Evolutionary conservation across 352 stramenopile genomes (phyloP).

Genomic region (Phytophthora pini): DNA sequence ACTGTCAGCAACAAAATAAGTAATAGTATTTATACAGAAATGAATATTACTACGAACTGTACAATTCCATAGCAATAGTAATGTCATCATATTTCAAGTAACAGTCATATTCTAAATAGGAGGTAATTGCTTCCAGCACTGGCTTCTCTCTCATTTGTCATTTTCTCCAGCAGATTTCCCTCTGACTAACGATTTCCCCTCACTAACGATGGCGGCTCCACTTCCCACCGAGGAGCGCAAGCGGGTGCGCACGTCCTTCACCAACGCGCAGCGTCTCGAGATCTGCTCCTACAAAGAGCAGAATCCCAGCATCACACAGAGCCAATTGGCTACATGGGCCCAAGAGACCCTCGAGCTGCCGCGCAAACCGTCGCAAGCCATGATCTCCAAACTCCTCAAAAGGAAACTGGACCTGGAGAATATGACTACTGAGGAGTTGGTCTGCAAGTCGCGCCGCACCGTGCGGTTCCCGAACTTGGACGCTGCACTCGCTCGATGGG

Average conservation of each 20-base stretch:
- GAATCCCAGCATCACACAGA: conserved; percentile 34
- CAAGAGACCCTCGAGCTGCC: conserved; percentile 28
- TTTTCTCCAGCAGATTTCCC: neutral
- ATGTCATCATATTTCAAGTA: too few species aligned
- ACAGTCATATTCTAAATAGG: neutral
- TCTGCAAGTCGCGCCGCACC: conserved; percentile 27
- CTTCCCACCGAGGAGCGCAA: conserved; percentile 4
- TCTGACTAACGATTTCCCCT: conserved; percentile 7
- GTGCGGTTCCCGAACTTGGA: conserved; percentile 38
- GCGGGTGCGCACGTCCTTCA: conserved; percentile 29
- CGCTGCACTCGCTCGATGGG: conserved; percentile 31
- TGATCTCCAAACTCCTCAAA: conserved; percentile 46
- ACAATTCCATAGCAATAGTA: too few species aligned
- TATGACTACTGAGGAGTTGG: conserved; percentile 34
- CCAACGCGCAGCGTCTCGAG: conserved; percentile 38
- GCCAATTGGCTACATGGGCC: conserved; percentile 29
- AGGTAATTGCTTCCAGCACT: neutral
- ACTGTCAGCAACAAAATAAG: too few species aligned
- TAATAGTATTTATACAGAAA: too few species aligned
- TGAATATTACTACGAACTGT: too few species aligned
- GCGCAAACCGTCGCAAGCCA: conserved; percentile 38
- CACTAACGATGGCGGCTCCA: conserved; percentile 17
- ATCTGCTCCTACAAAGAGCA: conserved; percentile 32
- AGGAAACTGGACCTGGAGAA: conserved; percentile 31
- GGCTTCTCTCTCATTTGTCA: conserved; percentile 16